Percentiles rank a stretch among this genome's conserved stretches.
Evolutionary conservation across 164 flowering plant genomes (phyloP).

Genomic region (Aristolochia contorta): DNA sequence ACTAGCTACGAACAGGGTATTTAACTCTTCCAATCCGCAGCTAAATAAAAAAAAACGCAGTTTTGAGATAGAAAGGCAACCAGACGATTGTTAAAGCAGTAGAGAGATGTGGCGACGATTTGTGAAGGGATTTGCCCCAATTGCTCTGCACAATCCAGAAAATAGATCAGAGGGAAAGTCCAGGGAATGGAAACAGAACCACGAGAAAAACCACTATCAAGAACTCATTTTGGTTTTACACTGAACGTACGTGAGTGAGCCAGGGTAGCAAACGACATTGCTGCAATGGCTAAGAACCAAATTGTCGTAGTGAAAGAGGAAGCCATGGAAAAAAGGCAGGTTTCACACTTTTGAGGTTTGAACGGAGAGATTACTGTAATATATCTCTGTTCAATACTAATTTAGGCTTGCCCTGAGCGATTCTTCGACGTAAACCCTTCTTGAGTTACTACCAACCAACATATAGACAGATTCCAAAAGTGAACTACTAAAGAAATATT

Average conservation of each 20-base stretch:
- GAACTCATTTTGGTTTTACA: no score
- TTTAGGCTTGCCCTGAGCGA: neutral
- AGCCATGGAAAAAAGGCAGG: slow-evolving; percentile 36
- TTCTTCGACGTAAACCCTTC: neutral
- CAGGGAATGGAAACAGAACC: neutral
- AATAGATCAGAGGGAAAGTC: neutral
- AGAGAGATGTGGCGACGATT: slow-evolving; percentile 46
- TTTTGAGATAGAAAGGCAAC: slow-evolving; percentile 16
- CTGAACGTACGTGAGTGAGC: slow-evolving; percentile 24
- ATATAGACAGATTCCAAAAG: no score
- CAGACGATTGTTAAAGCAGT: slow-evolving; percentile 51
- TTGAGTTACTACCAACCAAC: no score
- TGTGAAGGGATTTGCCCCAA: slow-evolving; percentile 33
- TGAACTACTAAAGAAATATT: no score
- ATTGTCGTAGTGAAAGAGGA: neutral
- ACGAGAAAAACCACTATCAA: neutral
- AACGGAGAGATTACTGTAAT: neutral
- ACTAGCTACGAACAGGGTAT: no score
- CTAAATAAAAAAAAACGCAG: no score
- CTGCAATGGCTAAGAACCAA: slow-evolving; percentile 15
- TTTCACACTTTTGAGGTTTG: neutral
- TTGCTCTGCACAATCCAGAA: slow-evolving; percentile 6
- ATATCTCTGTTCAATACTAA: neutral
- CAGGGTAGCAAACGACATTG: slow-evolving; percentile 16
- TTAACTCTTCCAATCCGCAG: no score